Base-by-base conservation (phyloP, 331 rosid genomes). In the Telfairia occidentalis region DNA sequence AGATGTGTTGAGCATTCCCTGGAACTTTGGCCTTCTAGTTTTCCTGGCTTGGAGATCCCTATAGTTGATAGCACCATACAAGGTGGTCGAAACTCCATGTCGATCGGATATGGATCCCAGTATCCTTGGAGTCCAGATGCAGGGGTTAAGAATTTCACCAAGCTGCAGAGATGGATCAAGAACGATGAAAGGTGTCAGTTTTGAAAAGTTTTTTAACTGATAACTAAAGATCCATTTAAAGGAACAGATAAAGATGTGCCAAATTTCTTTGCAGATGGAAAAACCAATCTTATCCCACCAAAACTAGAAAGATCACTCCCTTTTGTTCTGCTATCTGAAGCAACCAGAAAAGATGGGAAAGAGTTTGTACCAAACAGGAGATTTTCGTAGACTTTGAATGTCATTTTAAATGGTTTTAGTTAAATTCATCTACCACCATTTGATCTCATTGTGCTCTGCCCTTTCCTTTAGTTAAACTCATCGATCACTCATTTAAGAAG, bases 51-150 rank as follows among this genome's bases (percentile, higher is more conserved):
- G 57, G 99, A 95, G 81, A 95, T 95, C 77, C 99, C 99, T 21
- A 95, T 92, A 64, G 97, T 95, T 15, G 99, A 95, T 35, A 92
- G 85, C 3, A 95, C 99, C 93, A 92, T 89, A 84, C 99, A 95
- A 76, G 99, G 97, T 4, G 99, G 99, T 63, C 84, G 90, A 78
- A 95, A 95, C 83, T 95, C 99, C 97, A 95, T 95, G 76, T 95
- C 99, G 28, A 95, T 95, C 0, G 97, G 97, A 80, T 95, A 95
- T 3, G 99, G 99, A 66, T 95, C 99, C 99, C 99, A 92, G 73
- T 92, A 89, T 55, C 99, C 99, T 89, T 89, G 93, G 76, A 95
- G 88, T 30, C 94, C 96, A 61, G 97, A 89, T 30, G 89, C 83
- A 37, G 99, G 97, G 7, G 99, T 95, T 84, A 95, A 83, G 78